These are phyloP conservation scores for Hygrophorus pudorinus DNA, from an alignment of 768 basidiomycete genomes.

Conservation along the genomic window DNA sequence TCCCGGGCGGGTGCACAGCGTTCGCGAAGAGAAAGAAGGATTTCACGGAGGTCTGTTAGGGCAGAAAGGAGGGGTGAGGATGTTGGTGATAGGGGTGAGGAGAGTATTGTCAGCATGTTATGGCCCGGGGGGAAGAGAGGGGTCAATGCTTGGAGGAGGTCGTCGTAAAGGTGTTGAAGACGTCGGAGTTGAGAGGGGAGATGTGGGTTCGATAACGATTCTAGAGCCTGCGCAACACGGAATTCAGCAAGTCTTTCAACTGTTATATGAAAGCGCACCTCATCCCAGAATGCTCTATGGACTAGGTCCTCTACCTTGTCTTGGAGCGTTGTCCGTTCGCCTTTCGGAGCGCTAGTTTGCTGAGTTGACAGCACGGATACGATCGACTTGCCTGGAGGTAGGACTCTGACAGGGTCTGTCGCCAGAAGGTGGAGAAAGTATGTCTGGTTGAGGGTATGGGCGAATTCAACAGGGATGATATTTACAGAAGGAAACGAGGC, in stretches of 20 bases:
- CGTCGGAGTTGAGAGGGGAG: constrained; percentile 53
- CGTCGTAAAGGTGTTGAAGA: constrained; percentile 44
- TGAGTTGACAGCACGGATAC: constrained; percentile 46
- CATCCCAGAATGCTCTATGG: constrained; percentile 66
- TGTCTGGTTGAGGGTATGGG: constrained; percentile 45
- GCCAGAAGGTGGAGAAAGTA: constrained; percentile 64
- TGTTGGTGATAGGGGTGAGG: constrained; percentile 55
- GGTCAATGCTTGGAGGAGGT: constrained; percentile 38
- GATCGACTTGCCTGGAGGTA: constrained; percentile 68
- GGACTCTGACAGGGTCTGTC: constrained; percentile 44
- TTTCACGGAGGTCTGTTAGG: constrained; percentile 42
- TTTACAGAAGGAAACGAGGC: no score
- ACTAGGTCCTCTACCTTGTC: constrained; percentile 41
- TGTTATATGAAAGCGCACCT: constrained; percentile 31
- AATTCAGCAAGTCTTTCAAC: neutral
- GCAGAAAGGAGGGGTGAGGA: constrained; percentile 55
- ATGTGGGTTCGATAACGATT: constrained; percentile 43
- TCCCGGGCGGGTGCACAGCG: constrained; percentile 67
- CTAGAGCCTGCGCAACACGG: constrained; percentile 34
- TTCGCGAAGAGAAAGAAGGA: constrained; percentile 39
- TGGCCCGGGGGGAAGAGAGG: constrained; percentile 53
- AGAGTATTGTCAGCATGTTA: constrained; percentile 38
- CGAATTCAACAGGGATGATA: constrained; percentile 44
- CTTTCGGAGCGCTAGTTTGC: constrained; percentile 13
- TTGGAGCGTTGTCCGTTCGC: constrained; percentile 15